Percentiles rank a stretch among this genome's conserved stretches.
phyloP scores from a whole-genome alignment of 2,329 filamentous ascomycete genomes.

The Cadophora gregata region DNA sequence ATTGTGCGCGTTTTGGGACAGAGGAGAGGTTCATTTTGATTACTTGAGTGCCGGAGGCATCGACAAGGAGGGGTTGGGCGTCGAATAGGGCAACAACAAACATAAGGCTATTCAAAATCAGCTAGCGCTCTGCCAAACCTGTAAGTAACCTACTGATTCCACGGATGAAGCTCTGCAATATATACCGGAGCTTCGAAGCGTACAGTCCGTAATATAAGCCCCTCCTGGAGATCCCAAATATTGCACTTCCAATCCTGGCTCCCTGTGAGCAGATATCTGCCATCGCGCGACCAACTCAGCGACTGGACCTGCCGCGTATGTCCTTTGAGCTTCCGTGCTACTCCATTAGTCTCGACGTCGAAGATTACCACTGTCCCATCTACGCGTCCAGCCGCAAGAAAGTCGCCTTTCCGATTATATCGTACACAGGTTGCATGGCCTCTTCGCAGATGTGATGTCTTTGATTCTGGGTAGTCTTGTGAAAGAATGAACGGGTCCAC shows the following conservation, averaged over 20 bases:
- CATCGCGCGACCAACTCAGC: constrained; percentile 92
- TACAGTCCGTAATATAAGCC: constrained; percentile 76
- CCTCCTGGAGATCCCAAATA: constrained; percentile 86
- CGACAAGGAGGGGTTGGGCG: constrained; percentile 87
- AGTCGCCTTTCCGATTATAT: constrained; percentile 94
- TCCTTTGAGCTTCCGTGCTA: constrained; percentile 90
- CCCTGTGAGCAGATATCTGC: constrained; percentile 87
- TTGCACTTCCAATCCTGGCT: constrained; percentile 97
- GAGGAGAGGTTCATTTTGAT: constrained; percentile 82
- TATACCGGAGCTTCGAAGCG: constrained; percentile 94
- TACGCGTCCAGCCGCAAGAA: constrained; percentile 89
- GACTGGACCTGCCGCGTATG: constrained; percentile 95
- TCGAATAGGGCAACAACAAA: constrained; percentile 95
- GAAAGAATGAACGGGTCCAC: constrained; percentile 74
- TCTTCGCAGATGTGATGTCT: constrained; percentile 83
- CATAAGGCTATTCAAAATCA: constrained; percentile 61
- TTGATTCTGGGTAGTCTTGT: constrained; percentile 87
- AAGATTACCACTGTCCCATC: constrained; percentile 96
- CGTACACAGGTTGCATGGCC: constrained; percentile 72
- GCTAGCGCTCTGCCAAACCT: not conserved
- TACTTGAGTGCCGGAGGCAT: constrained; percentile 72
- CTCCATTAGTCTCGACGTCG: constrained; percentile 96
- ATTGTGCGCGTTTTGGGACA: constrained; percentile 74
- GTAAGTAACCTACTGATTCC: constrained; percentile 70
- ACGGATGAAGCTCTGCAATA: constrained; percentile 92